Conservation (phyloP, 768 basidiomycete genomes). For the Candolleomyces eurysporus region DNA sequence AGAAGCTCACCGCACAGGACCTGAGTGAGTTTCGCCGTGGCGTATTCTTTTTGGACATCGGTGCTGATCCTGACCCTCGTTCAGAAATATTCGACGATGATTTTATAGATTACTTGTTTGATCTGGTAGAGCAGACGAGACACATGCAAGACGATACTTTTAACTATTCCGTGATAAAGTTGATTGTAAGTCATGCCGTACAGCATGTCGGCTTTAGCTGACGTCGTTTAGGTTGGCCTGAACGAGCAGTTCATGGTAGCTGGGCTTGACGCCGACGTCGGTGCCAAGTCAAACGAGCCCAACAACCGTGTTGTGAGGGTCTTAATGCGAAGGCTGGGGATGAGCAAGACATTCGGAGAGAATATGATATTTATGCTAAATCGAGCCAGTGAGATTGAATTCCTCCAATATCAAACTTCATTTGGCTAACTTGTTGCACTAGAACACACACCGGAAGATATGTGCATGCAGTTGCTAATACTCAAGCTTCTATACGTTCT, state of each 20-base stretch:
- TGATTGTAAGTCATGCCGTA: conserved; percentile 62
- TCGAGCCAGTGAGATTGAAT: conserved; percentile 70
- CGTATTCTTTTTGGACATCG: background rate
- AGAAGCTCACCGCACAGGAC: conserved; percentile 75
- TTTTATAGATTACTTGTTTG: conserved; percentile 89
- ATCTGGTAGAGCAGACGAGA: conserved; percentile 90
- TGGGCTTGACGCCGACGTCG: conserved; percentile 41
- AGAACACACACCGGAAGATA: conserved; percentile 87
- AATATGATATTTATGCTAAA: conserved; percentile 99
- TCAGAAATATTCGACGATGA: conserved; percentile 76
- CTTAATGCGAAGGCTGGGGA: conserved; percentile 77
- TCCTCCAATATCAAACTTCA: background rate
- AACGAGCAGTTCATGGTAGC: conserved; percentile 99
- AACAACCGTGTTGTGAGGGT: conserved; percentile 82
- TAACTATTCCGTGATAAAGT: conserved; percentile 93
- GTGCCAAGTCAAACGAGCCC: conserved; percentile 32
- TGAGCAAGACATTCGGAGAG: conserved; percentile 95
- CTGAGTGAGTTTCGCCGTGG: conserved; percentile 54
- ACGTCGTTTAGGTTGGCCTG: conserved; percentile 64
- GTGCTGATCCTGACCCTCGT: background rate
- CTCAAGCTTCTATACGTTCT: conserved; percentile 93
- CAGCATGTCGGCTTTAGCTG: background rate
- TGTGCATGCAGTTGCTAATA: conserved; percentile 92
- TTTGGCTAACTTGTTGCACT: background rate
- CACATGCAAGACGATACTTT: conserved; percentile 87